Base-by-base conservation (phyloP, 768 basidiomycete species). In the Leucosporidium yakuticum region DNA sequence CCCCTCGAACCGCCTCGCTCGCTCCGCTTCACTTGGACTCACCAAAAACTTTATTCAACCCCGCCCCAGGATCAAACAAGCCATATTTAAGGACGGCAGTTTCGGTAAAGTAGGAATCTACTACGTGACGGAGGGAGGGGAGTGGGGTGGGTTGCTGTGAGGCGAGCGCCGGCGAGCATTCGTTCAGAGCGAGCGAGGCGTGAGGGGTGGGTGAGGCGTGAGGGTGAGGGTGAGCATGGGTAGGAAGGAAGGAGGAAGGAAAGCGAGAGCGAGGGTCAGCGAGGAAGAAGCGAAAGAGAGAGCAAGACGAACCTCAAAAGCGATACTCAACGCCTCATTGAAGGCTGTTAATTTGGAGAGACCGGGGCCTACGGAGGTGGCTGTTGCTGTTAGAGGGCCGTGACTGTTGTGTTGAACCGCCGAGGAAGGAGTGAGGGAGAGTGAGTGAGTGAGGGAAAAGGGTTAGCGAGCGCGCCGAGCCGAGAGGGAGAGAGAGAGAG, bases 11-110 rank as follows among this genome's bases (percentile, higher is more conserved):
- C n/a, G n/a, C 14, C 21, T 48, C 47, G 47, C 21, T 48, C 47
- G 12, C 47, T 48, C 47, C 11, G 11, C 47, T 21, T 48, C 54
- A 27, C 9, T 21, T 6, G 15, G 44, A 64, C 58, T 25, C 21
- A 66, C 71, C 71, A 31, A 72, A 72, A 5, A 69, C 65, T 39
- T 72, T 72, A 59, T 54, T 66, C 60, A 72, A 56, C 34, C 47
- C 54, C 3, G 62, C 62, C 0, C 34, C 23, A 20, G 60, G 63
- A 60, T 72, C 71, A 50, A 48, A 69, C 32, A 72, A n/a, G 1
- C 67, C 71, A 17, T 67, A 65, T 44, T 69, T 72, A 62, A 72
- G 58, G 7, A 72, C 66, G 9, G 64, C 71, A 0, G 71, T 63
- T 19, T 72, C 71, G 29, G 71, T 72, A 27, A 72, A 72, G 64